These are phyloP conservation scores for Thalassiosira sp. DNA, from an alignment of 352 stramenopile genomes.

Conservation along the genomic window DNA sequence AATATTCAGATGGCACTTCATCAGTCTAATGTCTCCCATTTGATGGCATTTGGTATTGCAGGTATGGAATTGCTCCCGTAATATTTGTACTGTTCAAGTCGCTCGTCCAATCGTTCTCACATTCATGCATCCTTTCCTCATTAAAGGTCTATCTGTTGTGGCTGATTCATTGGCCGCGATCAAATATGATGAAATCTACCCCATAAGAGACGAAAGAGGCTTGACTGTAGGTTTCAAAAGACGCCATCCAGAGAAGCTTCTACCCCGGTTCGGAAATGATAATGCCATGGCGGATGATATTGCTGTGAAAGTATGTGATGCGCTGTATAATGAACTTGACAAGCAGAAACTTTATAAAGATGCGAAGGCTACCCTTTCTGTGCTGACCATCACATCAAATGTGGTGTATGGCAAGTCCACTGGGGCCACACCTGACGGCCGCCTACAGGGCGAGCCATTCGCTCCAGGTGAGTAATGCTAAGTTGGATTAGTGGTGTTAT, in stretches of 20 bases:
- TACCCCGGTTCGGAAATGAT: conserved; percentile 69
- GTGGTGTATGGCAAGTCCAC: conserved; percentile 72
- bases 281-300: conserved; percentile 60
- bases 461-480: conserved; percentile 38
- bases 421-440: conserved; percentile 60
- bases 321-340: conserved; percentile 59
- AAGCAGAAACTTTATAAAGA: conserved; percentile 66
- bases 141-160: conserved; percentile 51
- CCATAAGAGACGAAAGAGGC: conserved; percentile 60
- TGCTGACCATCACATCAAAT: conserved; percentile 75
- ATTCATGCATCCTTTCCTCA: too few species aligned
- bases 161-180: conserved; percentile 71
- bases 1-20: conserved; percentile 71
- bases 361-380: conserved; percentile 62
- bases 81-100: too few species aligned
- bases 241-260: conserved; percentile 39
- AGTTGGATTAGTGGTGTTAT: not conserved
- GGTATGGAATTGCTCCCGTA: conserved; percentile 17
- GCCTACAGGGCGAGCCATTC: conserved; percentile 58
- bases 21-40: conserved; percentile 61
- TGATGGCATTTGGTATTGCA: conserved; percentile 73
- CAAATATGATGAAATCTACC: conserved; percentile 67
- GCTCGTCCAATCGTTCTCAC: too few species aligned
- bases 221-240: conserved; percentile 61
- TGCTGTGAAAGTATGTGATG: conserved; percentile 43